These are phyloP conservation scores for Penicillium herquei DNA, from an alignment of 495 filamentous ascomycete genomes.

Conservation along the genomic window DNA sequence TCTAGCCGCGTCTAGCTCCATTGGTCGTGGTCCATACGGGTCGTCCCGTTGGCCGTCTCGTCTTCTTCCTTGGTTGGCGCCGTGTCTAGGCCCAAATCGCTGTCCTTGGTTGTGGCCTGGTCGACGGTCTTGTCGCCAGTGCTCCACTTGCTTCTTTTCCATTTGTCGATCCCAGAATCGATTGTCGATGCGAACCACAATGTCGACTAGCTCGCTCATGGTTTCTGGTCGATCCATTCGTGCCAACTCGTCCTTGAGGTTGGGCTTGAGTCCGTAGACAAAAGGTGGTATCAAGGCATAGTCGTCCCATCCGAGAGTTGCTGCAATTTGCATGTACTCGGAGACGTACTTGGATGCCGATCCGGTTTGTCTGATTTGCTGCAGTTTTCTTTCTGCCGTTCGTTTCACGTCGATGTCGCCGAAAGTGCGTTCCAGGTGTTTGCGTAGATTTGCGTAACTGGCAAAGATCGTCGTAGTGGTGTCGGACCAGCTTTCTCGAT, in stretches of 20 bases:
- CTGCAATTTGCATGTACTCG: background rate
- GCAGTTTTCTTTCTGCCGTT: background rate
- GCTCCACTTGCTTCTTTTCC: too few species aligned
- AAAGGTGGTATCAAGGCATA: background rate
- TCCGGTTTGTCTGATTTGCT: background rate
- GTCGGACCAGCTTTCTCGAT: background rate
- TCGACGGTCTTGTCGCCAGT: too few species aligned
- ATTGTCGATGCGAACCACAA: background rate
- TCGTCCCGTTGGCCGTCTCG: background rate
- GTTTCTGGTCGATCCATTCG: background rate
- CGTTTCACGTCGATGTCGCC: background rate
- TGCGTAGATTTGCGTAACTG: background rate
- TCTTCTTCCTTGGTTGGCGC: background rate
- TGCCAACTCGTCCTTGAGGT: background rate
- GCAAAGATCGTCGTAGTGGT: background rate
- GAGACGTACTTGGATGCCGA: background rate
- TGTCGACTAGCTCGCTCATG: background rate
- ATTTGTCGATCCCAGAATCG: background rate
- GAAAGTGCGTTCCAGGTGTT: background rate
- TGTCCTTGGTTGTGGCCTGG: too few species aligned
- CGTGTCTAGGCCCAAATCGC: too few species aligned
- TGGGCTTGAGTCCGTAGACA: background rate
- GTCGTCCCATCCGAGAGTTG: background rate
- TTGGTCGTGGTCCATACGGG: background rate
- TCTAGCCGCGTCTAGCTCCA: constrained; percentile 1